A percentile compares a stretch with the other conserved stretches of the same genome.
Evolutionary conservation across 371 early-diverging fungal species (phyloP).

Genomic region (Lichtheimia ramosa): DNA sequence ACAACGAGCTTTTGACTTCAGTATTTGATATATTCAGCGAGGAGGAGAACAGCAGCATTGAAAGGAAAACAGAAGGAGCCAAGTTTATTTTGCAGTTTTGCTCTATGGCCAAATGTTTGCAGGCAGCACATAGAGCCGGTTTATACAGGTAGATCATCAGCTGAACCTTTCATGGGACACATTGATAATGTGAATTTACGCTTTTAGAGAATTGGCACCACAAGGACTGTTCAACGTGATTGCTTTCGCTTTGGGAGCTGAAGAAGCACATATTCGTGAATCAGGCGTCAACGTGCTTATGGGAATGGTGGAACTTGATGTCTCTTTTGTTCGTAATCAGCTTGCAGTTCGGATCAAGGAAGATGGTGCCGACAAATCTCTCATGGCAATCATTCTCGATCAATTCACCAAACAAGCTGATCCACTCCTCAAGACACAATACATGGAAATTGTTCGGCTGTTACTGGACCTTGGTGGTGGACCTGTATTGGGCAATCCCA

Average conservation of each 20-base stretch:
- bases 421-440: constrained; percentile 66
- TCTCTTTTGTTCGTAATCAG: constrained; percentile 69
- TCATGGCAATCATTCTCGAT: constrained; percentile 64
- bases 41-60: constrained; percentile 26
- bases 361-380: constrained; percentile 33
- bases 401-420: constrained; percentile 62
- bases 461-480: constrained; percentile 67
- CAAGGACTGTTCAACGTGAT: constrained; percentile 80
- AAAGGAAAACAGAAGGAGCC: constrained; percentile 65
- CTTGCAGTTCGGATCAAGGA: constrained; percentile 62
- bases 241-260: constrained; percentile 58
- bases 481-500: constrained; percentile 18
- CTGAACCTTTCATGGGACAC: background rate
- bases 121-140: constrained; percentile 52
- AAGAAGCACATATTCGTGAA: constrained; percentile 52
- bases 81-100: constrained; percentile 78
- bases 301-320: constrained; percentile 79
- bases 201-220: constrained; percentile 59
- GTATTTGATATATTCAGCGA: constrained; percentile 66
- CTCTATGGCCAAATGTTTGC: constrained; percentile 69
- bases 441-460: constrained; percentile 69
- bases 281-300: constrained; percentile 70
- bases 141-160: constrained; percentile 47
- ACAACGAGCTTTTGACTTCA: constrained; percentile 61
- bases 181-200: background rate